Percentiles rank a stretch among this genome's conserved stretches.
phyloP scores from a whole-genome alignment of 352 stramenopile species.

The Phytopythium delawarense region DNA sequence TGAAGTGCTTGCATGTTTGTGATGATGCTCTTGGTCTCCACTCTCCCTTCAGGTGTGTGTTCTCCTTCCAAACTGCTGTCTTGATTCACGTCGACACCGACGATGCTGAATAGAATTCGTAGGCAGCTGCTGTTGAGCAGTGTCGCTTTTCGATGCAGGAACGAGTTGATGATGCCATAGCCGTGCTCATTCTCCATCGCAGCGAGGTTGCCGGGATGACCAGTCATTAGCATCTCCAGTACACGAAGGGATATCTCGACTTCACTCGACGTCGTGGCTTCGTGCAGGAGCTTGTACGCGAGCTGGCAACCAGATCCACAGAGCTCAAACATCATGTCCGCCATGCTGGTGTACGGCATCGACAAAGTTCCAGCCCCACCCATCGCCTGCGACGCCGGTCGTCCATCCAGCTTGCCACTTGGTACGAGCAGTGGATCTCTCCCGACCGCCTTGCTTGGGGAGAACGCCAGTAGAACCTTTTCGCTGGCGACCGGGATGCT shows the following conservation, averaged over 20 bases:
- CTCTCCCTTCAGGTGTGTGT: neutral
- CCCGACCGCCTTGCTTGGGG: conserved; percentile 27
- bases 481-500: conserved; percentile 46
- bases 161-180: conserved; percentile 64
- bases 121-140: conserved; percentile 35
- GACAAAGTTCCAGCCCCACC: conserved; percentile 37
- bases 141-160: conserved; percentile 54
- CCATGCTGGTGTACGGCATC: conserved; percentile 21
- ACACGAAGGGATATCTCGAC: conserved; percentile 47
- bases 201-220: conserved; percentile 34
- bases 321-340: conserved; percentile 37
- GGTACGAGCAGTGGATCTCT: conserved; percentile 41
- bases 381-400: conserved; percentile 51
- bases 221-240: conserved; percentile 27
- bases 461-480: conserved; percentile 49
- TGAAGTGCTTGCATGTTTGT: conserved; percentile 61
- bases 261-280: conserved; percentile 31
- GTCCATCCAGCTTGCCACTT: conserved; percentile 45
- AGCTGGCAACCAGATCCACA: conserved; percentile 48
- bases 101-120: conserved; percentile 44
- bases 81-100: conserved; percentile 40
- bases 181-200: conserved; percentile 72
- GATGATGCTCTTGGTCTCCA: conserved; percentile 1
- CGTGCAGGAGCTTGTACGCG: conserved; percentile 46
- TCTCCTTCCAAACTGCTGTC: neutral